phyloP scores from a whole-genome alignment of 257 asterid genomes.

The Solanum paucissectum region DNA sequence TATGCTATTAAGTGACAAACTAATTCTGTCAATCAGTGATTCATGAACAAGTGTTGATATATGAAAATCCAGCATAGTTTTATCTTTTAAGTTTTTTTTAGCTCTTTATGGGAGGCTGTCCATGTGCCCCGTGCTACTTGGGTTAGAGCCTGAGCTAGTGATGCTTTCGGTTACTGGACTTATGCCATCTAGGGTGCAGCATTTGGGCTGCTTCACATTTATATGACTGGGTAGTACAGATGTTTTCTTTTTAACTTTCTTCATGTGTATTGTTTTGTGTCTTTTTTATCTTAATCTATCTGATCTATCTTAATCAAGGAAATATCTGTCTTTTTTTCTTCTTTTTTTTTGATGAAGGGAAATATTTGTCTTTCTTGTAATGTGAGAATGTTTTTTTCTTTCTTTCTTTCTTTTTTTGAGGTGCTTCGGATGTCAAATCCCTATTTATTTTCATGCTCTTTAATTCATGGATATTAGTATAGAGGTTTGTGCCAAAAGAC shows the following conservation, averaged over 20 bases:
- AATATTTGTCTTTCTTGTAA: neutral
- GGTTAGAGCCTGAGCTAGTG: neutral
- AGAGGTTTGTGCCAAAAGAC: neutral
- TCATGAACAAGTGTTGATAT: neutral
- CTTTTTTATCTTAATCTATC: neutral
- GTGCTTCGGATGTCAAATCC: neutral
- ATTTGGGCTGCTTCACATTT: neutral
- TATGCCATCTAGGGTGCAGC: neutral
- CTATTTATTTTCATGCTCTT: neutral
- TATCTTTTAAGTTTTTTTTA: neutral
- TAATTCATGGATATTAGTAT: neutral
- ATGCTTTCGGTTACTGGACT: neutral
- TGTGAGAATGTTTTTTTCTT: neutral
- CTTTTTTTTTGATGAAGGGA: neutral
- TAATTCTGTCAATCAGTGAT: neutral
- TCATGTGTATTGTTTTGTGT: neutral
- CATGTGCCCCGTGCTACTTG: neutral
- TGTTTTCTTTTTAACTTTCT: neutral
- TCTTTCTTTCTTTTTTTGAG: neutral
- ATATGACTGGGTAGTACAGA: neutral
- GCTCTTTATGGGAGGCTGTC: neutral
- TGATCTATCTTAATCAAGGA: neutral
- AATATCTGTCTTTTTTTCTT: neutral
- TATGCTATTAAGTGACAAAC: neutral
- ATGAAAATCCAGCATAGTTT: neutral